Evolutionary conservation across 257 asterid species (phyloP), one percentile per base, ranked within the genome.

Genomic region (Lavandula angustifolia): DNA sequence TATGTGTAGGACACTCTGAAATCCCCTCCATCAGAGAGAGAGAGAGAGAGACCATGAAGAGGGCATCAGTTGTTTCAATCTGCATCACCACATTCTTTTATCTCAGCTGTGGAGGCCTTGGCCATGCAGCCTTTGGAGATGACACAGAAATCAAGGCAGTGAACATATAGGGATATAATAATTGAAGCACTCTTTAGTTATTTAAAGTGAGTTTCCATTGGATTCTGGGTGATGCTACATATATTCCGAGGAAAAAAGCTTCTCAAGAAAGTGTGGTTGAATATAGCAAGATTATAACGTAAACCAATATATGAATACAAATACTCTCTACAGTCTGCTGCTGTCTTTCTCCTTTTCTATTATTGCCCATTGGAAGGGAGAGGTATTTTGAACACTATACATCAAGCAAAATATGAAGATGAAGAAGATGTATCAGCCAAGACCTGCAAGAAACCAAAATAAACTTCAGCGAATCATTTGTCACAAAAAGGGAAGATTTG

Each of bases 341-440:
- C 62, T 54, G 47, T 65, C 41, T 32, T 52, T 55, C 22, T 37
- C 17, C 35, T 48, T 65, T 62, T 60, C 35, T 56, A 29, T 58
- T 51, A 48, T 11, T 11, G 42, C 42, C 37, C 38, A 50, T 74
- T 37, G 60, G 63, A 40, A 48, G 32, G 12, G 56, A 31, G 42
- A 22, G 55, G 17, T 58, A 44, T 54, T 63, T 63, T 38, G 16
- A 29, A 54, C 54, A 55, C 66, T 58, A 57, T 53, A 62, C 65
- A 62, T 87, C 91, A 94, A 64, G 99, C 96, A 42, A 94, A 90
- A 73, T 90, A 94, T 44, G 99, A 94, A n/a, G 97, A 90, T 22
- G 99, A 94, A 4, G 99, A 81, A 1, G 99, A 85, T 48, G 96
- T 94, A 85, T 90, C 97, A 53, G 94, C 92, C 73, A 94, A 84